phyloP scores from a whole-genome alignment of 805 yeast genomes.

The Zygosaccharomyces rouxii region DNA sequence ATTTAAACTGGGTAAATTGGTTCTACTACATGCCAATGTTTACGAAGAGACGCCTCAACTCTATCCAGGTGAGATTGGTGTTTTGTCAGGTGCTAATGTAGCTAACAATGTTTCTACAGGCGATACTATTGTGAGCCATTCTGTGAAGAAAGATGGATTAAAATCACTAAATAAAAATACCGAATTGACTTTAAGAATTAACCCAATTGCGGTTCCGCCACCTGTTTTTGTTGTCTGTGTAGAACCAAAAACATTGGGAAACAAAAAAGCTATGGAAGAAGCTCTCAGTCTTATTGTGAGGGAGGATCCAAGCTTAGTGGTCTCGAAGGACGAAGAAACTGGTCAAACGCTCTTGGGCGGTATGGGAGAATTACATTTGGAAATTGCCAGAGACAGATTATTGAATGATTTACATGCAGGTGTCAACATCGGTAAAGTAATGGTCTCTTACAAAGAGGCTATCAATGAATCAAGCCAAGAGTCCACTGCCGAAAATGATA shows the following conservation, averaged over 20 bases:
- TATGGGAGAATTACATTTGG: slow-evolving; percentile 96
- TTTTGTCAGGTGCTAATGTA: slow-evolving; percentile 39
- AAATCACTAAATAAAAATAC: slow-evolving; percentile 38
- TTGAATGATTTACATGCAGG: slow-evolving; percentile 79
- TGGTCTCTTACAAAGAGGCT: slow-evolving; percentile 86
- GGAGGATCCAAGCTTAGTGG: slow-evolving; percentile 86
- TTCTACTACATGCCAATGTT: slow-evolving; percentile 83
- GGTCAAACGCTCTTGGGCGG: slow-evolving; percentile 95
- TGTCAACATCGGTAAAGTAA: slow-evolving; percentile 74
- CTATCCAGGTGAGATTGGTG: slow-evolving; percentile 84
- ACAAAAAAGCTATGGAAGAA: slow-evolving; percentile 64
- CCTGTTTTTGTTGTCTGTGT: slow-evolving; percentile 85
- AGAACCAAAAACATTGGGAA: slow-evolving; percentile 82
- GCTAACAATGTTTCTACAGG: slow-evolving; percentile 75
- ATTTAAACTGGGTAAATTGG: slow-evolving; percentile 61
- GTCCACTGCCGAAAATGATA: slow-evolving; percentile 17
- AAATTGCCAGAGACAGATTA: slow-evolving; percentile 76
- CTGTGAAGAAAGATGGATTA: slow-evolving; percentile 47
- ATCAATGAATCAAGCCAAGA: slow-evolving; percentile 21
- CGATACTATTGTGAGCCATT: slow-evolving; percentile 74
- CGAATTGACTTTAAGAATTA: slow-evolving; percentile 44
- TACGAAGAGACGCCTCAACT: slow-evolving; percentile 67
- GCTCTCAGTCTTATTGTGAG: slow-evolving; percentile 62
- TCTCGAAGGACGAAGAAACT: slow-evolving; percentile 69
- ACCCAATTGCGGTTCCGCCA: slow-evolving; percentile 83